phyloP scores from a whole-genome alignment of 1,284 basidiomycete species.

The Tetrapyrgos nigripes region DNA sequence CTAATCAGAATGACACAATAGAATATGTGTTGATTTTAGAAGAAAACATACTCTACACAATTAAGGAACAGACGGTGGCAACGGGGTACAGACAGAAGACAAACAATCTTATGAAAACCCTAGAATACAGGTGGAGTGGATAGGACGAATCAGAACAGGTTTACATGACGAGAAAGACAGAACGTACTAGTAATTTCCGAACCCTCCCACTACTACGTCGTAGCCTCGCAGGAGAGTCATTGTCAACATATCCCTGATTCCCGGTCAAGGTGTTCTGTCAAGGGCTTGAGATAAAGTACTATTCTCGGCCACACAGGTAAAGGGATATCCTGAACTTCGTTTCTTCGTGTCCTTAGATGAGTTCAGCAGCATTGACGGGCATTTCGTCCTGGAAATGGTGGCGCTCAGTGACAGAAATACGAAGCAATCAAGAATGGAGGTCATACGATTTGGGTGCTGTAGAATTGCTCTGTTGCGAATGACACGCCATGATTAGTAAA shows the following conservation, averaged over 20 bases:
- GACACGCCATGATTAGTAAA: constrained; percentile 13
- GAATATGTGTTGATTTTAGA: no score
- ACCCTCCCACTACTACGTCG: background rate
- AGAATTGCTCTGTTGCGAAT: constrained; percentile 74
- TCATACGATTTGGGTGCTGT: constrained; percentile 86
- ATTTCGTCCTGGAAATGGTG: constrained; percentile 78
- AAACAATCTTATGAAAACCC: no score
- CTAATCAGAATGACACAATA: no score
- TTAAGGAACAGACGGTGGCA: no score
- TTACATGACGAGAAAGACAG: background rate
- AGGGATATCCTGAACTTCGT: background rate
- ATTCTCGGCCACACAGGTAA: no score
- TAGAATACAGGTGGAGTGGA: no score
- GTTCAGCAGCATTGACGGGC: constrained; percentile 91
- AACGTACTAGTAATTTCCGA: background rate
- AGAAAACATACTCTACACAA: no score
- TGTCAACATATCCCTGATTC: background rate
- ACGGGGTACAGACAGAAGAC: no score
- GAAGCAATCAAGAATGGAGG: constrained; percentile 5
- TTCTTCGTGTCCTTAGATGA: constrained; percentile 57
- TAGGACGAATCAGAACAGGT: background rate
- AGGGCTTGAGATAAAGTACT: background rate
- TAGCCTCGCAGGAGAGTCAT: background rate
- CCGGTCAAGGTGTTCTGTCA: background rate
- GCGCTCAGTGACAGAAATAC: constrained; percentile 21